Evolutionary conservation across 2,329 filamentous ascomycete genomes (phyloP), one percentile per base, ranked within the genome.

Genomic region (Fulvia fulva): DNA sequence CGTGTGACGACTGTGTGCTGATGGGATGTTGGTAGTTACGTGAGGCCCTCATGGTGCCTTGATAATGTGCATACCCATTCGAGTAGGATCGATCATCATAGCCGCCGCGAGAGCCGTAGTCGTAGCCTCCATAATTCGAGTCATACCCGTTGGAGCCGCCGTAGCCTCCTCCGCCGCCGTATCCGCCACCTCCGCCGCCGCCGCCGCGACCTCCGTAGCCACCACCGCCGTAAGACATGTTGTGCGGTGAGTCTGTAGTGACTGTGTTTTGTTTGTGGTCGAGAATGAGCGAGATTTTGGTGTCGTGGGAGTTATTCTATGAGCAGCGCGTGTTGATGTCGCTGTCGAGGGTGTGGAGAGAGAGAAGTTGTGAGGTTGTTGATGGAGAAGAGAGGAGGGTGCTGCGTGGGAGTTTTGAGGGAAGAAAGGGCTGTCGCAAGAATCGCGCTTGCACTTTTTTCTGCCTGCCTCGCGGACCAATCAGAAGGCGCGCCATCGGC

Each of bases 171-270:
- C 75, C 67, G 55, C 71, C 70, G 58, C 73, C 73, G 65, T 73
- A 70, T 54, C 74, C 77, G 64, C 80, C 79, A 63, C 79, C 76
- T 64, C 73, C 72, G 63, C 74, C 77, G 64, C 80, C 79, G 63
- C 79, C 76, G 65, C 73, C 72, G 63, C 73, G 70, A 55, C 74
- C 74, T 63, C 77, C 74, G 62, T 78, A 75, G 64, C 81, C 77
- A 57, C 47, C 47, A 19, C 80, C 81, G 70, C 85, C 82, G 84
- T 90, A 89, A 77, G 87, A 89, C 87, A 90, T 90, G 73, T 71
- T 83, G 47, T 55, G 47, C 45, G 46, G n/a, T 43, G 44, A 52
- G 26, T 26, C 71, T 59, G 59, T 59, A 60, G 60, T 57, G 62
- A 64, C 61, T 62, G 58, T 65, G 41, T 30, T 26, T 21, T 19